phyloP scores from a whole-genome alignment of 768 basidiomycete genomes.

The Coprinellus aureogranulatus region DNA sequence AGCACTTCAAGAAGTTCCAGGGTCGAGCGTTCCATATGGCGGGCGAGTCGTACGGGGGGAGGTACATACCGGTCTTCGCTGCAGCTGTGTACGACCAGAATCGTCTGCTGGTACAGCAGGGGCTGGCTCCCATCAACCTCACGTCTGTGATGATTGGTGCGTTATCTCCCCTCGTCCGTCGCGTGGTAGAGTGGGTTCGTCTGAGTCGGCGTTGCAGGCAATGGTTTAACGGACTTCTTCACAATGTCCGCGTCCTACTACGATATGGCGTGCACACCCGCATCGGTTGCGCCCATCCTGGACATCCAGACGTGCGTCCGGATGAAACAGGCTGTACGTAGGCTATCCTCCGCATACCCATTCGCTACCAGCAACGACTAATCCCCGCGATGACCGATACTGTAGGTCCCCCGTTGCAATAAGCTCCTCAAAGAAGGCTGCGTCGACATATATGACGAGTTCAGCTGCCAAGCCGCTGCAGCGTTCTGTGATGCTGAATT shows the following conservation, averaged over 20 bases:
- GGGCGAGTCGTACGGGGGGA: conserved; percentile 77
- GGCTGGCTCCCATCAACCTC: conserved; percentile 60
- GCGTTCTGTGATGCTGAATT: conserved; percentile 58
- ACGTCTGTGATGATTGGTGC: conserved; percentile 70
- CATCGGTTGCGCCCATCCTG: conserved; percentile 45
- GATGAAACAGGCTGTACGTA: conserved; percentile 61
- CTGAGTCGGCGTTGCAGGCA: too few relatives aligned
- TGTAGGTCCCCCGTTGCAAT: conserved; percentile 63
- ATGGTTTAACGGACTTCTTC: conserved; percentile 58
- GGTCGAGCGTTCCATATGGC: conserved; percentile 64
- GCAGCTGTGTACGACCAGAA: conserved; percentile 78
- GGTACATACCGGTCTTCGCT: conserved; percentile 73
- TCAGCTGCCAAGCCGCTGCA: conserved; percentile 62
- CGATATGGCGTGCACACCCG: conserved; percentile 55
- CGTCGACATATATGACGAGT: conserved; percentile 60
- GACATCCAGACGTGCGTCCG: conserved; percentile 52
- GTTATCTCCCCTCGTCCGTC: not conserved
- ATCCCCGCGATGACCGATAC: not conserved
- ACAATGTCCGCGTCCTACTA: conserved; percentile 40
- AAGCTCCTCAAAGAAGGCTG: conserved; percentile 55
- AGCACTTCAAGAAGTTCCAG: conserved; percentile 69
- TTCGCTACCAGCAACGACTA: too few relatives aligned
- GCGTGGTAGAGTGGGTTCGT: too few relatives aligned
- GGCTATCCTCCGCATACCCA: conserved; percentile 19
- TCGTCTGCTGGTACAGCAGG: conserved; percentile 46